These are phyloP conservation scores for Stentor coeruleus DNA, from an alignment of 73 alveolate genomes.

Conservation along the genomic window DNA sequence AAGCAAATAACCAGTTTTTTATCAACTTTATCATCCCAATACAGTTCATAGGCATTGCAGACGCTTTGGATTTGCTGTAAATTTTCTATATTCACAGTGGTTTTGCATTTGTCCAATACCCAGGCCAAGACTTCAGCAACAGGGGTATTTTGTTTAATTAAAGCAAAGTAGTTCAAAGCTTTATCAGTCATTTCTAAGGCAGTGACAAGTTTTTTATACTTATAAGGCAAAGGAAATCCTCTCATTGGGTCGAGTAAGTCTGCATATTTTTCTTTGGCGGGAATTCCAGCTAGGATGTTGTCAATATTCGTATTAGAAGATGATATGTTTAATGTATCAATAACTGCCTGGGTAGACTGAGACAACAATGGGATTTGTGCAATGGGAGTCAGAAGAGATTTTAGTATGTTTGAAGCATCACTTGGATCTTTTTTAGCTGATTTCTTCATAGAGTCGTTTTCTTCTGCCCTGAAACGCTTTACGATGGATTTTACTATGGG, in stretches of 20 bases:
- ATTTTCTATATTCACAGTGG: too few species aligned
- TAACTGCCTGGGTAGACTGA: not conserved
- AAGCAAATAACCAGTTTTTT: too few species aligned
- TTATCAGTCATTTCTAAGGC: not conserved
- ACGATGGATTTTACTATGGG: not conserved
- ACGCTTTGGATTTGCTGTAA: too few species aligned
- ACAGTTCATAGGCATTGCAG: too few species aligned
- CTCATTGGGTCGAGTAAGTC: conserved; percentile 24
- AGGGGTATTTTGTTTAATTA: too few species aligned
- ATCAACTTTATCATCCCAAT: too few species aligned
- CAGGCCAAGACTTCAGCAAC: too few species aligned
- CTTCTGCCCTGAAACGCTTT: not conserved
- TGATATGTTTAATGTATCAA: not conserved
- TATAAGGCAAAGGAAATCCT: conserved; percentile 6
- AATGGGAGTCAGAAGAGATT: not conserved
- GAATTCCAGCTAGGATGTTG: not conserved
- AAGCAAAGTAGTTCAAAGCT: not conserved
- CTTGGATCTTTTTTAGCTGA: not conserved
- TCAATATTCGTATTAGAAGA: not conserved
- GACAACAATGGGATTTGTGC: not conserved
- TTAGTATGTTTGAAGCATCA: not conserved
- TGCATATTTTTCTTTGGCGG: conserved; percentile 25
- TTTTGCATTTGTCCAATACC: too few species aligned
- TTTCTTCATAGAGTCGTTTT: not conserved
- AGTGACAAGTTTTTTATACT: not conserved